Conservation (phyloP, 164 flowering plant species). For the grape (Vitis vinifera) region ASM3070453v1 NC_081805.1:1184001-1184500, state of each 20-base stretch:
- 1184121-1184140: no score
- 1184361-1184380: conserved; percentile 52
- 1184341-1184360: conserved; percentile 53
- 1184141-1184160: no score
- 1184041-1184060: no score
- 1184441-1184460: not conserved
- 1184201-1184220: no score
- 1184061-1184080: no score
- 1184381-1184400: conserved; percentile 52
- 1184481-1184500: not conserved
- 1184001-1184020: not conserved
- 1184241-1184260: conserved; percentile 25
- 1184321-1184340: conserved; percentile 70
- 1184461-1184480: not conserved
- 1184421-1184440: conserved; percentile 18
- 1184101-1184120: no score
- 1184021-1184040: no score
- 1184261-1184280: conserved; percentile 57
- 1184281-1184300: conserved; percentile 74
- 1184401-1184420: conserved; percentile 65
- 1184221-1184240: not conserved
- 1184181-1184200: no score
- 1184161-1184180: no score
- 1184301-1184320: conserved; percentile 57
- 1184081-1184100: no score